Evolutionary conservation across 2,329 filamentous ascomycete genomes (phyloP).

Genomic region (Colletotrichum destructivum): DNA sequence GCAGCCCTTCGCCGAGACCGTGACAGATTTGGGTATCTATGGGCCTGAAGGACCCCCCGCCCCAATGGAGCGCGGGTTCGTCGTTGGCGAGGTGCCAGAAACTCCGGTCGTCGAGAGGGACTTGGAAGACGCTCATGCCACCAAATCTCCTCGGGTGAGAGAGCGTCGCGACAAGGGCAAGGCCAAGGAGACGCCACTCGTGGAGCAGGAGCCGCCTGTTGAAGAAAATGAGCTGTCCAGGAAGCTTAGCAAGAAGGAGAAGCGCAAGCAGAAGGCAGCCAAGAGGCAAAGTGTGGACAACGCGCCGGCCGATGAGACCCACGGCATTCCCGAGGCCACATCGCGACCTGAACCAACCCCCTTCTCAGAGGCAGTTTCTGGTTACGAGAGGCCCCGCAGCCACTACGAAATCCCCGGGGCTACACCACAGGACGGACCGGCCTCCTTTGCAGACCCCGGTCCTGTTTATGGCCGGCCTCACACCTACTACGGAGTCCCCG

Average conservation of each 20-base stretch:
- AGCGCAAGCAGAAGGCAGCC: constrained; percentile 62
- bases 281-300: constrained; percentile 52
- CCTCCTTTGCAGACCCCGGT: not conserved
- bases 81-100: constrained; percentile 63
- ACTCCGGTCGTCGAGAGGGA: constrained; percentile 50
- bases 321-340: not conserved
- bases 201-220: constrained; percentile 15
- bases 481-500: constrained; percentile 2
- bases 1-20: constrained; percentile 65
- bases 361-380: not conserved
- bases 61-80: constrained; percentile 57
- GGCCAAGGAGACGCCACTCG: constrained; percentile 43
- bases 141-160: constrained; percentile 48
- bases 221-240: constrained; percentile 44
- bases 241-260: constrained; percentile 64
- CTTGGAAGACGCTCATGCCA: constrained; percentile 32
- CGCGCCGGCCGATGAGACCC: not conserved
- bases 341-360: not conserved
- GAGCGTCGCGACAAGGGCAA: constrained; percentile 45
- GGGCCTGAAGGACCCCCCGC: constrained; percentile 49
- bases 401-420: constrained; percentile 16
- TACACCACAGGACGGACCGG: constrained; percentile 3
- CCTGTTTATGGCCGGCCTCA: constrained; percentile 18
- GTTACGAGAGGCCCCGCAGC: constrained; percentile 19
- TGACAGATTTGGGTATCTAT: constrained; percentile 57